Evolutionary conservation across 2,329 filamentous ascomycete genomes (phyloP).

Genomic region (Cladophialophora chaetospira): DNA sequence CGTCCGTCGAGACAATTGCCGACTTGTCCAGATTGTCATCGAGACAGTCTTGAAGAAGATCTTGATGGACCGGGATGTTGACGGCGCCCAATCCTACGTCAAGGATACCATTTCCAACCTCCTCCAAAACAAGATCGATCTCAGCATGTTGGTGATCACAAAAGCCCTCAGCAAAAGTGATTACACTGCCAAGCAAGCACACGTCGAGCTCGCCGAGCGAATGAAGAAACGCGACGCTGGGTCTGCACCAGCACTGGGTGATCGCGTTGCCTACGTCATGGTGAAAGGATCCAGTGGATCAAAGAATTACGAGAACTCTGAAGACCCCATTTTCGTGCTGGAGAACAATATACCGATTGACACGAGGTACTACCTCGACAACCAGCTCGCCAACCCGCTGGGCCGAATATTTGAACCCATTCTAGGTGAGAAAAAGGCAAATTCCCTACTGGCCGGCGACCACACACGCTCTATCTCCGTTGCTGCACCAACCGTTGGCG

Average conservation of each 20-base stretch:
- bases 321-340: conserved; percentile 94
- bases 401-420: conserved; percentile 97
- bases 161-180: conserved; percentile 91
- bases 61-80: conserved; percentile 86
- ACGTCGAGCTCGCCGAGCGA: conserved; percentile 89
- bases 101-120: conserved; percentile 94
- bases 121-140: conserved; percentile 95
- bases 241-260: conserved; percentile 86
- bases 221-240: conserved; percentile 98
- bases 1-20: conserved; percentile 92
- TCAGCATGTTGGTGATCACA: conserved; percentile 98
- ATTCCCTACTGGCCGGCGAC: conserved; percentile 81
- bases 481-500: conserved; percentile 85
- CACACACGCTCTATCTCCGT: conserved; percentile 95
- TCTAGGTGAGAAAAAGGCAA: conserved; percentile 87
- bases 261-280: conserved; percentile 98
- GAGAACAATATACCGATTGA: conserved; percentile 98
- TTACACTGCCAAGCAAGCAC: conserved; percentile 90
- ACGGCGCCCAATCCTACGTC: conserved; percentile 92
- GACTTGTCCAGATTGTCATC: conserved; percentile 93
- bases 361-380: conserved; percentile 97
- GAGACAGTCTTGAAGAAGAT: conserved; percentile 96
- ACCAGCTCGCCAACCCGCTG: conserved; percentile 93
- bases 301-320: conserved; percentile 95
- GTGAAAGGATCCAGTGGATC: conserved; percentile 84